These are phyloP conservation scores for Planoprotostelium fungivorum DNA, from an alignment of 78 protist genomes.

Conservation along the genomic window DNA sequence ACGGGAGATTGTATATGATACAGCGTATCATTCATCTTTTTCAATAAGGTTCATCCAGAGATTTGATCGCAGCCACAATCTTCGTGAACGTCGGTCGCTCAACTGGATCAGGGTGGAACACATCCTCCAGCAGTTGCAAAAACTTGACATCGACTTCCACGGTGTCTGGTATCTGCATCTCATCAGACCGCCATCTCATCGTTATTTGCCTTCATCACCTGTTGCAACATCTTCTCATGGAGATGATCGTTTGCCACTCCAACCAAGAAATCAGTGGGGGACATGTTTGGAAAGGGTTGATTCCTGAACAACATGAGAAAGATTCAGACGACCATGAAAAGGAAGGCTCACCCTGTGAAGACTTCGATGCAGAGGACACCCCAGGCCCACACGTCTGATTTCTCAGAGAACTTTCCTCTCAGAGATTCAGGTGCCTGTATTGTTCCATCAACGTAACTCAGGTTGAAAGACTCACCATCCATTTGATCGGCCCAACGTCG, in stretches of 20 bases:
- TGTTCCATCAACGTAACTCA: background rate
- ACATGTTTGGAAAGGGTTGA: background rate
- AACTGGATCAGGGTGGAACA: too few species aligned
- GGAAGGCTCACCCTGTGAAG: background rate
- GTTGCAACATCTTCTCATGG: background rate
- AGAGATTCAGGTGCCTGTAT: background rate
- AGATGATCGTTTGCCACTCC: background rate
- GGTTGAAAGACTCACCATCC: background rate
- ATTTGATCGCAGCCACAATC: too few species aligned
- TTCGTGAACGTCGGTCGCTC: too few species aligned
- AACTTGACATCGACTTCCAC: too few species aligned
- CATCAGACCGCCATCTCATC: too few species aligned
- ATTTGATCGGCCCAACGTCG: background rate
- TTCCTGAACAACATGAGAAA: background rate
- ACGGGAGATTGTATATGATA: too few species aligned
- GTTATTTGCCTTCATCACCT: background rate
- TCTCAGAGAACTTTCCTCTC: background rate
- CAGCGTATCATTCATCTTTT: too few species aligned
- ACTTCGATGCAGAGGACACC: background rate
- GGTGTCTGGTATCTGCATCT: too few species aligned
- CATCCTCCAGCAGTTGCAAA: too few species aligned
- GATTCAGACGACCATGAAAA: background rate
- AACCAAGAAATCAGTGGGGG: background rate
- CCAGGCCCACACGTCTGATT: background rate
- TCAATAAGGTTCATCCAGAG: too few species aligned